These are phyloP conservation scores for Suillus spraguei DNA, from an alignment of 768 basidiomycete genomes.

Conservation along the genomic window DNA sequence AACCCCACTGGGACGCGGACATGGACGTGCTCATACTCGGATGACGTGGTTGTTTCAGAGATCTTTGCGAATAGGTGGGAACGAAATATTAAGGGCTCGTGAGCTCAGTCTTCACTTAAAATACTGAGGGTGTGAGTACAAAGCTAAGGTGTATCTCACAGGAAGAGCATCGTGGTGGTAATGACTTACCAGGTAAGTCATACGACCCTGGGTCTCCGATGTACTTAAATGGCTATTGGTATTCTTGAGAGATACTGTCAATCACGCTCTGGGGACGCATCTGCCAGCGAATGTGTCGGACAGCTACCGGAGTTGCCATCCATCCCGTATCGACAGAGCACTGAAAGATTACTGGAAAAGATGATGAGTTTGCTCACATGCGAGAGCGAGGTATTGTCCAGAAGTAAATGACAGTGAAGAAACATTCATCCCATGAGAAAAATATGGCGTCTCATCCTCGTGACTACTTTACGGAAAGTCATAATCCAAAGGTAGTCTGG, in stretches of 20 bases:
- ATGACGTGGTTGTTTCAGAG: not conserved
- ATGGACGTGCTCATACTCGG: not conserved
- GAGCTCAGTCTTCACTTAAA: constrained; percentile 31
- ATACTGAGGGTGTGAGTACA: constrained; percentile 26
- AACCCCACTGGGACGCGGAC: constrained; percentile 21
- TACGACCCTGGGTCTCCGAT: not conserved
- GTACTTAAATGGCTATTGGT: not conserved
- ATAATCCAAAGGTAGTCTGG: too few relatives aligned
- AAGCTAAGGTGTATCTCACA: not conserved
- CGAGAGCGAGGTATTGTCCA: too few relatives aligned
- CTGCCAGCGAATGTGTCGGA: not conserved
- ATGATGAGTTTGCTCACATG: too few relatives aligned
- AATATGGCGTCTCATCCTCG: too few relatives aligned
- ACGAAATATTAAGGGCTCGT: constrained; percentile 45
- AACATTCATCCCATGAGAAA: not conserved
- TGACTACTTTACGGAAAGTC: too few relatives aligned
- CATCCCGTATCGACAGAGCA: not conserved
- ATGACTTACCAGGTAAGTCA: not conserved
- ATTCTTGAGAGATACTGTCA: not conserved
- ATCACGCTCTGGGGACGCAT: not conserved
- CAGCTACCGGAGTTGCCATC: not conserved
- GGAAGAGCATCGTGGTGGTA: not conserved
- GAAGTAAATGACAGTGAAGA: not conserved
- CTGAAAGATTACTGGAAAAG: not conserved
- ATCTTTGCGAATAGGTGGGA: not conserved